Evolutionary conservation across 805 yeast genomes (phyloP), one percentile per base, ranked within the genome.

Genomic region (Ogataea pignaliae): DNA sequence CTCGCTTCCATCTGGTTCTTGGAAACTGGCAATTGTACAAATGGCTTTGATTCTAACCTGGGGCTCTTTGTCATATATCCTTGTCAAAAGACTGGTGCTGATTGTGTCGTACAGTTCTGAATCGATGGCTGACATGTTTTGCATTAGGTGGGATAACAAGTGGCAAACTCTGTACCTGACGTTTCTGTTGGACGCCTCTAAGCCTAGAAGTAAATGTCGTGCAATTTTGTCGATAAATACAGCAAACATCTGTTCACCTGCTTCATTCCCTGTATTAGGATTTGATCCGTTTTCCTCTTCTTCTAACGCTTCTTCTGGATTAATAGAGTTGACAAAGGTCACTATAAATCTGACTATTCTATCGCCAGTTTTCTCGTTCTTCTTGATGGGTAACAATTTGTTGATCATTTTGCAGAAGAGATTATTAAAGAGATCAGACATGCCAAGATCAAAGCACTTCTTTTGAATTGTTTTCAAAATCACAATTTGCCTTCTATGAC

Each of bases 131-230:
- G 85, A 83, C 40, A 89, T 72, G 43, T 80, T 78, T 53, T 81
- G 79, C 65, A 91, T 81, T 15, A 84, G 66, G 39, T 79, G 78
- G 1, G 90, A 86, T 39, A 88, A 66, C 26, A 88, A 66, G 57
- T 88, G 96, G 33, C 85, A 83, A 9, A 81, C 85, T 47, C 97
- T 72, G 62, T 75, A 89, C 39, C 99, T 68, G 1, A 91, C 97
- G 45, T 74, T 77, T 55, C 78, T 81, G 57, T 86, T 85, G 52
- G 77, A 77, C 11, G 96, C 85, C 48, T 83, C 87, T 1, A 85
- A 72, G 1, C 97, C 97, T 46, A 81, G 71, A n/a, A 85, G 63
- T 32, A 89, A 64, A 61, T 86, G 91, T 16, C 77, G 71, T 2
- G 88, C 72, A 28, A 88, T 61, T 44, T 65, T 67, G 44, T 80